phyloP scores from a whole-genome alignment of 371 early-diverging fungal genomes.

The Zopfochytrium polystomum region DNA sequence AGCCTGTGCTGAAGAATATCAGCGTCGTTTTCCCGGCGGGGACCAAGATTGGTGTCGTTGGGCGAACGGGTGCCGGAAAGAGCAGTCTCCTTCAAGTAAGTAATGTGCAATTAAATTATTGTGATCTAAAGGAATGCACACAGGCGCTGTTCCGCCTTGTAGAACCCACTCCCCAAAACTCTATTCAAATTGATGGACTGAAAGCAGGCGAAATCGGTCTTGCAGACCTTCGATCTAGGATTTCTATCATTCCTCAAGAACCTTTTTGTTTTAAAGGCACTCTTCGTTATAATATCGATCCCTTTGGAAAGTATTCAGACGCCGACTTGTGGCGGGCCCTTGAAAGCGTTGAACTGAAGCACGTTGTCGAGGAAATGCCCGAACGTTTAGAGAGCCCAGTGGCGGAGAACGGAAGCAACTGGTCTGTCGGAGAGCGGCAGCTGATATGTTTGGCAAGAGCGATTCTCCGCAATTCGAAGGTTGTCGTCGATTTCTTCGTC shows the following conservation, averaged over 20 bases:
- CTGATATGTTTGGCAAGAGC: slow-evolving; percentile 52
- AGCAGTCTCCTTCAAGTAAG: slow-evolving; percentile 13
- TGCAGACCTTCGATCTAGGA: slow-evolving; percentile 51
- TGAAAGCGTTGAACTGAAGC: slow-evolving; percentile 55
- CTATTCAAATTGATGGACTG: slow-evolving; percentile 55
- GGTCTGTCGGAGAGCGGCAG: slow-evolving; percentile 48
- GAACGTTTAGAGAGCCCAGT: slow-evolving; percentile 40
- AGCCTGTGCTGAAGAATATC: slow-evolving; percentile 33
- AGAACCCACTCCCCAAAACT: slow-evolving; percentile 25
- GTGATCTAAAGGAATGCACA: slow-evolving; percentile 15
- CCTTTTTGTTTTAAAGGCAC: slow-evolving; percentile 73
- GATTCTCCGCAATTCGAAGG: slow-evolving; percentile 34
- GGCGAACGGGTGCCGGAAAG: slow-evolving; percentile 35
- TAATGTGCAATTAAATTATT: not conserved
- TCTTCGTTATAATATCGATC: slow-evolving; percentile 75
- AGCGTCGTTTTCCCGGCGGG: slow-evolving; percentile 22
- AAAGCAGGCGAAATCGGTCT: slow-evolving; percentile 40
- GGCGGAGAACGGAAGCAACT: slow-evolving; percentile 42
- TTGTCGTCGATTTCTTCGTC: not conserved
- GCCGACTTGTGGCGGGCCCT: slow-evolving; percentile 70
- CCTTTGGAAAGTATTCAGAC: slow-evolving; percentile 66
- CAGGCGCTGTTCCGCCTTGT: slow-evolving; percentile 49
- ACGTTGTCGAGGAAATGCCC: slow-evolving; percentile 42
- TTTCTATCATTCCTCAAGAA: slow-evolving; percentile 66
- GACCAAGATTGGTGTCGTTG: slow-evolving; percentile 34